Base-by-base conservation (phyloP, 1,139 yeast species). In the Saccharomycopsis crataegensis region DNA sequence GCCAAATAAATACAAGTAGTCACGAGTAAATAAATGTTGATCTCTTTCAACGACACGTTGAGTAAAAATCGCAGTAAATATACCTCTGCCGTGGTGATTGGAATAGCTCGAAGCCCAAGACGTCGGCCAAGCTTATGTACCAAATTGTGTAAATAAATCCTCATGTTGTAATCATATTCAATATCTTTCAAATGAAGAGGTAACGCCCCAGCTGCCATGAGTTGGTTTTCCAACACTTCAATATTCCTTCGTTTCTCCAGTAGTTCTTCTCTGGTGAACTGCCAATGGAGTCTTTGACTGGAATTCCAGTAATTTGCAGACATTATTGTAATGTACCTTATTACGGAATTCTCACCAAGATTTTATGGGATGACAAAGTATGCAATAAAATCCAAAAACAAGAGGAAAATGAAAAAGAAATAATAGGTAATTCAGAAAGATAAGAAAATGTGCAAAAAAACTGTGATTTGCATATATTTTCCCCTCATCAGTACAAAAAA, bases 1-100 rank as follows among this genome's bases (percentile, higher is more conserved):
- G 97, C 93, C 48, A 93, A 78, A 64, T 93, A 93, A 4, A 91
- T 75, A 62, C 96, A 84, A 0, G 98, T 83, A 0, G 98, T 83
- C 7, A 89, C 84, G 59, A 91, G 69, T 52, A 90, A 70, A 64
- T 90, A 91, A 1, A 86, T 74, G 64, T 93, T 93, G 57, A 91
- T 78, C 65, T 93, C 99, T 59, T 84, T 80, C 38, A 89, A 69
- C 34, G 90, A 82, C 0, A 83, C 94, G 51, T 78, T 75, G 1
- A 89, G 77, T 48, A 90, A 71, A 63, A 91, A 89, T 49, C 98
- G 69, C 8, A 86, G 74, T 17, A 89, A 67, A 62, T 89, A 93
- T 2, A 89, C 80, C 63, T 91, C 96, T 0, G 97, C 96, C 0
- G 96, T 87, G 1, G 96, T 88, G 41, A 91, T 66, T 0, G 94